These are phyloP conservation scores for Sporisorium exsertum DNA, from an alignment of 1,284 basidiomycete genomes.

Conservation along the genomic window DNA sequence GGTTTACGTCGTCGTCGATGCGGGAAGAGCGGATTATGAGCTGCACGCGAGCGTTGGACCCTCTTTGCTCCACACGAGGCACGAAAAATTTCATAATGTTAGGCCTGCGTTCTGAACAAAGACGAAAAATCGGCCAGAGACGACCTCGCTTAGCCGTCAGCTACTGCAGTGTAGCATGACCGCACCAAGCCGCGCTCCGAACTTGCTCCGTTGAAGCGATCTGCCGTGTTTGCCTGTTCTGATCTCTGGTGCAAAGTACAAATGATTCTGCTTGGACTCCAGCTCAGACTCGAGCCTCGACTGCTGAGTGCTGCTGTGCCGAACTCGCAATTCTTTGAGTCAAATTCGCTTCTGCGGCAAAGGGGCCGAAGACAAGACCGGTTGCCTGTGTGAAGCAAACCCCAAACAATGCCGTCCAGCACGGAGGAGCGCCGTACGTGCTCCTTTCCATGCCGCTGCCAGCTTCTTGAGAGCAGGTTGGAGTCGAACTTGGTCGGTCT, in stretches of 20 bases:
- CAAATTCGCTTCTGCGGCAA: background rate
- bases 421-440: background rate
- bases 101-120: background rate
- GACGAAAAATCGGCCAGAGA: constrained; percentile 1
- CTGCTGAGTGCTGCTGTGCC: background rate
- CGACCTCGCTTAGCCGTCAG: constrained; percentile 5
- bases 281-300: background rate
- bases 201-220: constrained; percentile 10
- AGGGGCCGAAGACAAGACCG: background rate
- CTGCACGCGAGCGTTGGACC: constrained; percentile 36
- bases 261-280: background rate
- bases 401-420: background rate
- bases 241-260: too few species aligned
- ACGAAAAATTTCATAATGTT: background rate
- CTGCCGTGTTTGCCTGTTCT: too few species aligned
- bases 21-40: background rate
- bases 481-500: constrained; percentile 8
- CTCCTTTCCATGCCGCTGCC: background rate
- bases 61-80: constrained; percentile 18
- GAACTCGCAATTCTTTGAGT: background rate
- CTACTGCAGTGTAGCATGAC: background rate
- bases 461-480: background rate
- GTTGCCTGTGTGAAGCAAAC: too few species aligned
- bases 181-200: constrained; percentile 5
- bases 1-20: background rate